Evolutionary conservation across 23 red algal genomes (phyloP).

Genomic region (Agarophyton chilense): DNA sequence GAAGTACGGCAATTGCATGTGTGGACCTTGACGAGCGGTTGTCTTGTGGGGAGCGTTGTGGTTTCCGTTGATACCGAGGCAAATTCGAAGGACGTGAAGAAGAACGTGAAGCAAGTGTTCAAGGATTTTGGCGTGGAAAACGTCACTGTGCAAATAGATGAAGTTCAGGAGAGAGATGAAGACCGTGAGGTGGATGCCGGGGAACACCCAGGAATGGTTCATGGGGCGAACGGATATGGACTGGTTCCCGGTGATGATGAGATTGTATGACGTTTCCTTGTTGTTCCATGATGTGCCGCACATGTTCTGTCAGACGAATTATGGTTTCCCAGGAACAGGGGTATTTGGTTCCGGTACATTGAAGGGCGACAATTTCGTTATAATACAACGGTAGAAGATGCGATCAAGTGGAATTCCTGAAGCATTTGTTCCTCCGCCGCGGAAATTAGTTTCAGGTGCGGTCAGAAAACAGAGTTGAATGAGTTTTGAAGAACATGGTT

Average conservation of each 20-base stretch:
- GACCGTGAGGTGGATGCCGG: not conserved
- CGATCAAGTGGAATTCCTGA: too few relatives aligned
- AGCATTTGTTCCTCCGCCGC: too few relatives aligned
- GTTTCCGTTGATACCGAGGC: not conserved
- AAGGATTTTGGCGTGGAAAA: constrained; percentile 23
- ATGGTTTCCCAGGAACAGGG: too few relatives aligned
- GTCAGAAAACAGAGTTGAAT: too few relatives aligned
- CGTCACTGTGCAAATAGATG: constrained; percentile 38
- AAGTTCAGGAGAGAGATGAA: not conserved
- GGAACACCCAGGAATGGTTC: not conserved
- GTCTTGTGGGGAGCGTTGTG: constrained; percentile 49
- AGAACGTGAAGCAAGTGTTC: constrained; percentile 39
- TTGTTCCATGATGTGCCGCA: too few relatives aligned
- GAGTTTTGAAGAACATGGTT: too few relatives aligned
- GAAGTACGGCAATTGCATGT: constrained; percentile 46
- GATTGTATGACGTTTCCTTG: not conserved
- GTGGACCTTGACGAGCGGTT: constrained; percentile 66
- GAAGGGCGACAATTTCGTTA: too few relatives aligned
- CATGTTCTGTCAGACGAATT: too few relatives aligned
- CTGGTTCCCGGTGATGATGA: not conserved
- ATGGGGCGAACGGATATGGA: constrained; percentile 13
- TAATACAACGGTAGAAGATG: too few relatives aligned
- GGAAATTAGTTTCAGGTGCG: too few relatives aligned
- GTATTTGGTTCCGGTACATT: too few relatives aligned
- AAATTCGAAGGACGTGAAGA: not conserved